Base-by-base conservation (phyloP, 164 flowering plant genomes). In the Nymphaea colorata region DNA sequence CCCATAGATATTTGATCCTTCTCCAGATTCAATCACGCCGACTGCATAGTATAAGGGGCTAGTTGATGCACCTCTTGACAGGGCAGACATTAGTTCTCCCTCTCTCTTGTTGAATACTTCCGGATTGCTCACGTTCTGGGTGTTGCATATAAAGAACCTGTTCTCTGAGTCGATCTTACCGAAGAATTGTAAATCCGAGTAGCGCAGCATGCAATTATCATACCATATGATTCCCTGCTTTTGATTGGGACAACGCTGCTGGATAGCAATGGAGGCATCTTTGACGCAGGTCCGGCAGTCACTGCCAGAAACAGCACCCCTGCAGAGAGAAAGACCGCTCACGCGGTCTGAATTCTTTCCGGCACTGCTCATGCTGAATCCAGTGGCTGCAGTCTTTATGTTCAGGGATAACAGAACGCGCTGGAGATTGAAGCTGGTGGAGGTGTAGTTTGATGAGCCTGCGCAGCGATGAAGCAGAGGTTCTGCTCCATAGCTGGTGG, bases 151-250 rank as follows among this genome's bases (percentile, higher is more conserved):
- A 17, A 75, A 80, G 67, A 83, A 68, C 67, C n/a, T 74, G 73
- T 68, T 69, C 5, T 63, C 16, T 17, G 44, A 44, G 59, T 79
- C 81, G 2, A 76, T 72, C 42, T 72, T 64, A 5, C 81, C 82
- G 42, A 80, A 78, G 82, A 82, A 80, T 2, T 71, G 55, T 6
- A 3, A 3, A 47, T 79, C 45, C 0, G 83, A 76, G 80, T 83
- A 83, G 61, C 75, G 76, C 45, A 83, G 61, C 14, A 74, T 59
- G 44, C 89, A 85, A 51, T 82, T 43, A 61, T 82, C 85, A 43
- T 80, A 80, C 83, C 82, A 85, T 12, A 78, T 75, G 45, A 73
- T 66, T 0, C 75, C 84, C 3, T 62, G 82, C 65, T 78, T 76
- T 62, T 76, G 68, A 62, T 70, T 42, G 0, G 76, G 77, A 67